phyloP scores from a whole-genome alignment of 2,329 filamentous ascomycete genomes.

The Helminthosporium solani region DNA sequence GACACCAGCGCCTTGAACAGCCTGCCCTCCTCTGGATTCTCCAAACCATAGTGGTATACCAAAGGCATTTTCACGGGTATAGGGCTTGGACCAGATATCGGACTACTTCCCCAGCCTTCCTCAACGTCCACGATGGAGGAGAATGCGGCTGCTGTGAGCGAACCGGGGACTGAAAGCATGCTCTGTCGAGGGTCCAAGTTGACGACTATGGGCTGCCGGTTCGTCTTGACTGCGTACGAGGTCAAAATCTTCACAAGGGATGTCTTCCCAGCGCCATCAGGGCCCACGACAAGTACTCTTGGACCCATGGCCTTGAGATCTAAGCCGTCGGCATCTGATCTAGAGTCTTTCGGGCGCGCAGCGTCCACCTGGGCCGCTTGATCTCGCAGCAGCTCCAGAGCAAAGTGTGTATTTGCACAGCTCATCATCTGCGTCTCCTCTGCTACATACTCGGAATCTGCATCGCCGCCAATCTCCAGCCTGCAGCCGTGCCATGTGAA shows the following conservation, averaged over 20 bases:
- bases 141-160: slow-evolving; percentile 82
- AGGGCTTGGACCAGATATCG: slow-evolving; percentile 83
- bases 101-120: slow-evolving; percentile 84
- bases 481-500: slow-evolving; percentile 90
- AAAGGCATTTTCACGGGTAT: slow-evolving; percentile 90
- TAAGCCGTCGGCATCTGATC: slow-evolving; percentile 73
- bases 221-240: slow-evolving; percentile 74
- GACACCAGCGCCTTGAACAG: slow-evolving; percentile 75
- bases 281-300: slow-evolving; percentile 79
- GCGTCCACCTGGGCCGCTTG: slow-evolving; percentile 50
- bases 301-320: slow-evolving; percentile 64
- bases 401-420: slow-evolving; percentile 84
- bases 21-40: slow-evolving; percentile 66
- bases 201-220: slow-evolving; percentile 74
- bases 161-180: slow-evolving; percentile 62
- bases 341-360: slow-evolving; percentile 76
- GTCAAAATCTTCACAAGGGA: slow-evolving; percentile 74
- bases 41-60: slow-evolving; percentile 82
- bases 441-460: slow-evolving; percentile 66
- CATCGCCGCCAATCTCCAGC: slow-evolving; percentile 74
- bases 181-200: slow-evolving; percentile 80
- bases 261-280: slow-evolving; percentile 79
- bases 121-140: slow-evolving; percentile 85
- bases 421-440: slow-evolving; percentile 80
- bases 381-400: slow-evolving; percentile 71